Percentiles rank a stretch among this genome's conserved stretches.
phyloP scores from a whole-genome alignment of 306 rosid species.

The Vigna trinervia region DNA sequence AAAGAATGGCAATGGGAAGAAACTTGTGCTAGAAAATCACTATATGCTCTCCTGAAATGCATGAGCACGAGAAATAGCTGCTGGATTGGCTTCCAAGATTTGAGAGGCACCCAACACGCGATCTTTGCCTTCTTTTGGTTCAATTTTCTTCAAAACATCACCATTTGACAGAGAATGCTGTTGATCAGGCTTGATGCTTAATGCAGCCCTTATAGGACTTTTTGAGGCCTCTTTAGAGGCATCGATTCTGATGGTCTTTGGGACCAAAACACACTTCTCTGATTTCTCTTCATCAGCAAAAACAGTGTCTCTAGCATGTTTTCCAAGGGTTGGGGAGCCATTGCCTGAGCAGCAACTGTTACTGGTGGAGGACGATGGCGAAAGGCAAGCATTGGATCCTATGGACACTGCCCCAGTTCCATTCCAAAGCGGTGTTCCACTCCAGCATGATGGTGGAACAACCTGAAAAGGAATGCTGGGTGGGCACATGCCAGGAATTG shows the following conservation, averaged over 20 bases:
- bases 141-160: constrained; percentile 11
- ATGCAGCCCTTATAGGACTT: constrained; percentile 52
- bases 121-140: constrained; percentile 48
- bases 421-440: constrained; percentile 51
- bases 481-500: constrained; percentile 57
- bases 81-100: constrained; percentile 56
- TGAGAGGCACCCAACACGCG: constrained; percentile 46
- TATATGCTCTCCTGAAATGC: constrained; percentile 49
- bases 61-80: constrained; percentile 47
- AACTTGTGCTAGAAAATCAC: constrained; percentile 35
- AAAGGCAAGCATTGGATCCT: constrained; percentile 55
- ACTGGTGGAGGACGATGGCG: constrained; percentile 54
- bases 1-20: constrained; percentile 40
- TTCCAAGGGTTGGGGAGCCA: constrained; percentile 60
- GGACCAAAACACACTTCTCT: constrained; percentile 53
- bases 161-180: constrained; percentile 32
- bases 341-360: constrained; percentile 54
- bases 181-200: constrained; percentile 44
- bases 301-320: constrained; percentile 60
- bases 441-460: constrained; percentile 60
- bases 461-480: constrained; percentile 56
- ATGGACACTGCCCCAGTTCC: constrained; percentile 45
- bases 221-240: constrained; percentile 53
- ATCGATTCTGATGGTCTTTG: constrained; percentile 56
- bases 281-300: constrained; percentile 51